Conservation (phyloP, 202 grass and related monocot genomes). For the Zizania palustris region DNA sequence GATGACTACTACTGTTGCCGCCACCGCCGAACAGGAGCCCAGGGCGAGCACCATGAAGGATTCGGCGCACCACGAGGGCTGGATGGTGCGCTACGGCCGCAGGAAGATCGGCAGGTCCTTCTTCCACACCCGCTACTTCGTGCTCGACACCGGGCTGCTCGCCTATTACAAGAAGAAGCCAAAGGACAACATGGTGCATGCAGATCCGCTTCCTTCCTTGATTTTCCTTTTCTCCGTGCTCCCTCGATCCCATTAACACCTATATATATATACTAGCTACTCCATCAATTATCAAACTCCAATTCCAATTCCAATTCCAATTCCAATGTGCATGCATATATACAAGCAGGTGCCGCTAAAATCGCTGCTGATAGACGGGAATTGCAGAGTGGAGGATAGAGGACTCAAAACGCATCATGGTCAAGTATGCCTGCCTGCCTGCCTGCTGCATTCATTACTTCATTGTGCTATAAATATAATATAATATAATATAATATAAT, state of each 20-base stretch:
- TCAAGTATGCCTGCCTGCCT: conserved; percentile 49
- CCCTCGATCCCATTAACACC: too few species aligned
- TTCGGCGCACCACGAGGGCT: conserved; percentile 64
- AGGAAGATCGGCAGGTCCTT: conserved; percentile 79
- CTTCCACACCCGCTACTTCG: conserved; percentile 78
- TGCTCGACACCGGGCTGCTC: conserved; percentile 68
- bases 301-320: not conserved
- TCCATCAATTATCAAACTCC: too few species aligned
- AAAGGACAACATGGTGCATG: conserved; percentile 65
- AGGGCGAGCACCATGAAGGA: not conserved
- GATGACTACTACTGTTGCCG: too few species aligned
- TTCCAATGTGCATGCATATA: not conserved
- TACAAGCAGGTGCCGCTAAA: conserved; percentile 62
- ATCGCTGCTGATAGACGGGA: conserved; percentile 81
- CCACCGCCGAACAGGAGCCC: not conserved
- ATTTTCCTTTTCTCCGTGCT: too few species aligned
- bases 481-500: too few species aligned
- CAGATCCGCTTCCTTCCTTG: too few species aligned
- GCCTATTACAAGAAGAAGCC: conserved; percentile 98
- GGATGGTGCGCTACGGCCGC: conserved; percentile 84
- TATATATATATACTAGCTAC: too few species aligned
- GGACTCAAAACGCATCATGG: conserved; percentile 89
- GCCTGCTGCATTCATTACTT: not conserved
- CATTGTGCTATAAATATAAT: too few species aligned
- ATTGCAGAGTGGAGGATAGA: conserved; percentile 90